Evolutionary conservation across 805 yeast species (phyloP), one percentile per base, ranked within the genome.

Genomic region (Kodamaea nitidulidarum): DNA sequence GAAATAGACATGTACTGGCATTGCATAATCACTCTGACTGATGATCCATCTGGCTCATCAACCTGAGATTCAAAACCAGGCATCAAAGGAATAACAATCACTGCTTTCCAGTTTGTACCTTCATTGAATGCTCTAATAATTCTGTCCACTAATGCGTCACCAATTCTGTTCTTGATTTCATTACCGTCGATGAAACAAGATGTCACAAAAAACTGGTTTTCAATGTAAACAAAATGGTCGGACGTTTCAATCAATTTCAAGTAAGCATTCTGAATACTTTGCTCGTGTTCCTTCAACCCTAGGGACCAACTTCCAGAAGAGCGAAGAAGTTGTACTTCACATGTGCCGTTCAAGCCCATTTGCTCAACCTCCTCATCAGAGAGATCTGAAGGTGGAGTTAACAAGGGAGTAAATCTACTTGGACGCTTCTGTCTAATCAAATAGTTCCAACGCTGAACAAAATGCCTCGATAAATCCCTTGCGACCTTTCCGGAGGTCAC

Each of bases 391-490:
- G 98, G 97, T 2, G 99, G 99, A 0, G 95, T 75, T 39, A 93
- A 69, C 32, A 93, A 63, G 0, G 98, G 98, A 0, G 98, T 91
- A 35, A 84, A 81, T 52, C 98, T 75, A 28, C 96, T 87, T 2
- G 98, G 98, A 42, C 96, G 71, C 58, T 95, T 95, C 51, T 88
- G 96, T 54, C 98, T 77, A 37, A 95, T 61, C 28, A 93, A 69
- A 55, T 87, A 93, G 58, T 93, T 93, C 98, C 98, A 93, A 52
- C 99, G 76, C 65, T 93, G 98, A 10, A 88, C 95, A 62, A 95
- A 93, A 60, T 93, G 98, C 41, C 98, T 76, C 0, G 95, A 76
- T 38, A 91, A 62, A 59, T 93, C 99, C 43, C 97, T 74, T 0
- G 98, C 98, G 3, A 90, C 80, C 53, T 90, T 95, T 10, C 99